Percentiles rank a stretch among this genome's conserved stretches.
Evolutionary conservation across 148 eudicot genomes (phyloP).

Genomic region (Rhododendron mucronatum): DNA sequence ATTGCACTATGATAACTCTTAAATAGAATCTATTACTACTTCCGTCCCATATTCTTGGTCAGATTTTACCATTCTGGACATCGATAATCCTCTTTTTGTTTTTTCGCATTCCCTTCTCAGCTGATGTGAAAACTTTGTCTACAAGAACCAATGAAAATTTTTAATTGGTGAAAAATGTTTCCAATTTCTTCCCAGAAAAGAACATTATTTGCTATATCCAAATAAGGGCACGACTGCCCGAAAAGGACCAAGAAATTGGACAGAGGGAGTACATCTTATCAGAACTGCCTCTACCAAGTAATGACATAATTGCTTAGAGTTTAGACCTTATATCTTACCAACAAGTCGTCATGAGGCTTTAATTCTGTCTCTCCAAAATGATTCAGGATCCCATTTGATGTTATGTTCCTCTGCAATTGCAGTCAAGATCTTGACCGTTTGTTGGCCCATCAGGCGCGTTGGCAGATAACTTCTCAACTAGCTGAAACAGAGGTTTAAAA

Average conservation of each 20-base stretch:
- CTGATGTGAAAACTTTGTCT: neutral
- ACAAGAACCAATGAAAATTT: neutral
- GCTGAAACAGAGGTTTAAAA: slow-evolving; percentile 40
- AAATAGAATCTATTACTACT: neutral
- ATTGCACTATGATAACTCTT: neutral
- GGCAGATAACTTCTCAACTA: slow-evolving; percentile 88
- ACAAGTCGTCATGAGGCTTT: slow-evolving; percentile 39
- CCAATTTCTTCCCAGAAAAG: neutral
- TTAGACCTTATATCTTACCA: slow-evolving; percentile 35
- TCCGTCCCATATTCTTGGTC: neutral
- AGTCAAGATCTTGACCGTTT: slow-evolving; percentile 69
- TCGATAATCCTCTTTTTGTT: neutral
- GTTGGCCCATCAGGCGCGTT: slow-evolving; percentile 79
- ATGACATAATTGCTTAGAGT: neutral
- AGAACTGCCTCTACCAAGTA: neutral
- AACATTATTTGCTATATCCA: neutral
- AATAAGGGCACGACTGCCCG: neutral
- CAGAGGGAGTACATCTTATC: neutral
- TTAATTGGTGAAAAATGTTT: neutral
- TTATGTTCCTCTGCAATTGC: slow-evolving; percentile 85
- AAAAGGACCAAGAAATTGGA: neutral
- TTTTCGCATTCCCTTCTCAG: neutral
- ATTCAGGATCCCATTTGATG: slow-evolving; percentile 73
- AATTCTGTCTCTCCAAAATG: slow-evolving; percentile 64
- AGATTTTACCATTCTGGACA: neutral